Conservation (phyloP, 495 filamentous ascomycete genomes). For the Penicillium odoratum region DNA sequence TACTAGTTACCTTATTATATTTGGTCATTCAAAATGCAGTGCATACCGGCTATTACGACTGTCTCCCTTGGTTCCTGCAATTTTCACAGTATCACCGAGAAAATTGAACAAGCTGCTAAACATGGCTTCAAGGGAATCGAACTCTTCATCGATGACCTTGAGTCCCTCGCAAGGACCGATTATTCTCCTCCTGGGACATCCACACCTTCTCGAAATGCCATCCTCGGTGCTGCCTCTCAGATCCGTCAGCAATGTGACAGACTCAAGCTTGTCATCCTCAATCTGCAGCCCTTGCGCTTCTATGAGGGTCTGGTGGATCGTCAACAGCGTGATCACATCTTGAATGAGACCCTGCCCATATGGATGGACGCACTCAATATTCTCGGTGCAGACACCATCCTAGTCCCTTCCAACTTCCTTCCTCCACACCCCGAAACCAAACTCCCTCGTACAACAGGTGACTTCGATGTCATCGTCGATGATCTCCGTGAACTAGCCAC, state of each 20-base stretch:
- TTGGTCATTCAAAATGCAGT: too few species aligned
- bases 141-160: conserved; percentile 32
- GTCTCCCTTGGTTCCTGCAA: conserved; percentile 24
- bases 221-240: conserved; percentile 52
- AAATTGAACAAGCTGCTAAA: conserved; percentile 25
- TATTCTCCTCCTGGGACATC: neutral
- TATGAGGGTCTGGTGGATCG: conserved; percentile 69
- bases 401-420: conserved; percentile 68
- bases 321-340: conserved; percentile 47
- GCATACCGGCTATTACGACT: conserved; percentile 26
- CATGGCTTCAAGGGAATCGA: conserved; percentile 26
- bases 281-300: conserved; percentile 71
- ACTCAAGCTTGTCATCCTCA: conserved; percentile 55
- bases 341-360: conserved; percentile 53
- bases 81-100: conserved; percentile 22
- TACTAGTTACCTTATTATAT: too few species aligned
- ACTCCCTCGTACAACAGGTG: conserved; percentile 48
- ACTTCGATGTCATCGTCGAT: conserved; percentile 53
- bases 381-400: conserved; percentile 63
- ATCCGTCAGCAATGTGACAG: conserved; percentile 56
- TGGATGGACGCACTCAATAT: conserved; percentile 63
- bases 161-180: conserved; percentile 20
- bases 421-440: conserved; percentile 16
- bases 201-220: conserved; percentile 24
- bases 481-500: conserved; percentile 65